Evolutionary conservation across 2,329 filamentous ascomycete species (phyloP), one percentile per base, ranked within the genome.

Genomic region (Thelonectria olida): DNA sequence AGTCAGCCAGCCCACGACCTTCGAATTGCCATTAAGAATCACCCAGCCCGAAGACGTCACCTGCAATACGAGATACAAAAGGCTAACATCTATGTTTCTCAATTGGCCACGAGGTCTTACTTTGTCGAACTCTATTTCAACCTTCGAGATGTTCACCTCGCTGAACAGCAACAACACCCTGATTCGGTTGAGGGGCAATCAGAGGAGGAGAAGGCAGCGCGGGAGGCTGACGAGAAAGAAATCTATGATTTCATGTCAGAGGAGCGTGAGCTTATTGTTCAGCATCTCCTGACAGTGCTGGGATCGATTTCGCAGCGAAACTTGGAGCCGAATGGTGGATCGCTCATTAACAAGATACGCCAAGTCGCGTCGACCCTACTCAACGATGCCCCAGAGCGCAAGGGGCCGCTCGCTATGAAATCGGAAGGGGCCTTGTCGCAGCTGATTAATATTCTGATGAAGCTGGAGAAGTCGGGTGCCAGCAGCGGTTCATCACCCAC

Each of bases 21-120:
- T 15, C 82, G 84, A 41, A 81, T 80, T 38, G 75, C 80, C 7
- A 79, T 86, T 59, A 81, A 82, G 54, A 76, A 79, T 19, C 79
- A 86, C 23, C 82, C 84, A 1, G 73, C 78, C 23, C 80, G 82
- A 3, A 82, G 86, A 2, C 82, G 86, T 1, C 80, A 84, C 56
- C 75, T 93, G 5, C 92, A 96, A 73, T 93, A 90, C 67, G 93
- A 97, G 77, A 96, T 97, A 27, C 93, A 97, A 74, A 97, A 96
- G 74, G 92, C 92, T 7, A 97, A 97, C 74, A 92, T 97, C 38
- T 93, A 95, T 72, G 88, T 90, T 2, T 95, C 90, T 6, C 90
- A 93, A 70, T 81, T 97, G 9, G 89, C 90, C 2, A 96, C 92
- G 0, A 85, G 93, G 22, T 95, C 92, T 0, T 94, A 93, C 74